These are phyloP conservation scores for Coelastrella sp. DNA, from an alignment of 139 green algal species.

Conservation along the genomic window DNA sequence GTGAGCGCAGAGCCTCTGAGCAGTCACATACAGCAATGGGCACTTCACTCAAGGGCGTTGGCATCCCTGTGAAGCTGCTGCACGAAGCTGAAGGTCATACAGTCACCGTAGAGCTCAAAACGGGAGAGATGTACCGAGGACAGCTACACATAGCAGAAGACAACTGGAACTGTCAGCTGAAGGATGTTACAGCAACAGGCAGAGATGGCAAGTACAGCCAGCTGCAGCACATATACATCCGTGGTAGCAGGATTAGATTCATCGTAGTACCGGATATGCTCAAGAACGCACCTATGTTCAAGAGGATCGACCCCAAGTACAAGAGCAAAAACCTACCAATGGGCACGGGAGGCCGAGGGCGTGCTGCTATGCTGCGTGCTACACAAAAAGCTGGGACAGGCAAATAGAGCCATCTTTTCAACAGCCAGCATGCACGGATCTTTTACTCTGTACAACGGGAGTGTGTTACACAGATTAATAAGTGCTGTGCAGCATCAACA, in stretches of 20 bases:
- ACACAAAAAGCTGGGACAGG: conserved; percentile 70
- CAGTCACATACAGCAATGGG: conserved; percentile 11
- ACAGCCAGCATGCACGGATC: no score
- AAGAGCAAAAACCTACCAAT: conserved; percentile 78
- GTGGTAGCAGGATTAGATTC: conserved; percentile 86
- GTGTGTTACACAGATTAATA: no score
- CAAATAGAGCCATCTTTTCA: background rate
- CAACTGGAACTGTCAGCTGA: conserved; percentile 99
- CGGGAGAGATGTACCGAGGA: conserved; percentile 94
- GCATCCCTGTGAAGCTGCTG: conserved; percentile 94
- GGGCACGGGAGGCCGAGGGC: conserved; percentile 78
- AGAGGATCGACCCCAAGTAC: conserved; percentile 96
- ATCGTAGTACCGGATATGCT: conserved; percentile 99
- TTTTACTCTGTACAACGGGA: no score
- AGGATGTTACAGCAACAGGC: conserved; percentile 91
- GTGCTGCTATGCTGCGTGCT: conserved; percentile 77
- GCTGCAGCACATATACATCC: conserved; percentile 84
- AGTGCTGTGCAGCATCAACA: no score
- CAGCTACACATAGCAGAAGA: conserved; percentile 96
- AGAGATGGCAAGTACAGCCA: conserved; percentile 54
- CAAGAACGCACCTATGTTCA: conserved; percentile 99
- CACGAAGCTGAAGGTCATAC: conserved; percentile 98
- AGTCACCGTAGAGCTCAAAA: conserved; percentile 97
- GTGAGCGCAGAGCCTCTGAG: background rate
- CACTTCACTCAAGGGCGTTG: conserved; percentile 67